Percentiles rank a stretch among this genome's conserved stretches.
Evolutionary conservation across 306 rosid species (phyloP).

Genomic region (Rubus parviflorus): DNA sequence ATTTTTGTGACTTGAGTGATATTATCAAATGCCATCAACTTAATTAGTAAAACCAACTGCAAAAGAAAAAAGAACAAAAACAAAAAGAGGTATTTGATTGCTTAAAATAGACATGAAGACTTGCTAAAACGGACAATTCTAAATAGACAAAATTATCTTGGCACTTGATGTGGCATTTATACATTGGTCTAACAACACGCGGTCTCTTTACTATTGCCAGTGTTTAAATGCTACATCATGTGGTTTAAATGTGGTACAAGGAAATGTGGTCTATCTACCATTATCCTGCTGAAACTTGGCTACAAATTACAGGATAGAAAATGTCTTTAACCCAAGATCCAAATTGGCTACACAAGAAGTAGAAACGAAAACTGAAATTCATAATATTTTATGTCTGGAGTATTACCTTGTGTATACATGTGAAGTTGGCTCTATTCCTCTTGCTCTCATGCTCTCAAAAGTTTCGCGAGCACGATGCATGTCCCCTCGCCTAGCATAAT

Average conservation of each 20-base stretch:
- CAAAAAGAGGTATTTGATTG: background rate
- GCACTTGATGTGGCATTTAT: background rate
- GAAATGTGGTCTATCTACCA: background rate
- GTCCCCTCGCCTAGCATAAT: slow-evolving; percentile 93
- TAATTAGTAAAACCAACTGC: background rate
- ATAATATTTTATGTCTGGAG: background rate
- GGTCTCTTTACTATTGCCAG: no score
- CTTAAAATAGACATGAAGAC: background rate
- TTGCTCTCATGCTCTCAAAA: slow-evolving; percentile 94
- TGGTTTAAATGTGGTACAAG: background rate
- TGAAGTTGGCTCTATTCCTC: slow-evolving; percentile 90
- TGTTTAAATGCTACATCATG: no score
- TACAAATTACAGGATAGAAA: background rate
- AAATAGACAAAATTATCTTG: background rate
- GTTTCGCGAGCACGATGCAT: slow-evolving; percentile 91
- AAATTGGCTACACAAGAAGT: background rate
- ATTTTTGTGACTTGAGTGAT: background rate
- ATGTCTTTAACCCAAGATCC: background rate
- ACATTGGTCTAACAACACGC: no score
- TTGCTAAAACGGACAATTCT: background rate
- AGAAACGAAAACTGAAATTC: background rate
- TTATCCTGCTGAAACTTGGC: background rate
- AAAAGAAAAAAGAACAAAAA: background rate
- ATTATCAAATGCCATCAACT: background rate
- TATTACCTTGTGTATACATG: slow-evolving; percentile 89